Base-by-base conservation (phyloP, 345 rosid genomes). In the Populus tremula region DNA sequence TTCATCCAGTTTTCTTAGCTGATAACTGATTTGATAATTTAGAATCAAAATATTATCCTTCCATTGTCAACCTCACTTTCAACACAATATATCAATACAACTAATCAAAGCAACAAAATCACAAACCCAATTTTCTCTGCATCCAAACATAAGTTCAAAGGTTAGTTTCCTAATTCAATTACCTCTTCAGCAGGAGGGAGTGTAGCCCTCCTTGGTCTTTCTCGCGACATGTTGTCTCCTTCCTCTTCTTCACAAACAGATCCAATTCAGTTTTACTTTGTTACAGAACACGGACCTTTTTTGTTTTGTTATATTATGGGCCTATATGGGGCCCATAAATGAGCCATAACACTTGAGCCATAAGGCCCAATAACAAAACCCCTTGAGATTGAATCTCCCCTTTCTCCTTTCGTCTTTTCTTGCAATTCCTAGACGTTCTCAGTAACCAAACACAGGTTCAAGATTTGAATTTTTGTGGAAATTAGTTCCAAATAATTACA, bases 151-250 rank as follows among this genome's bases (percentile, higher is more conserved):
- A 21, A 41, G 67, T 6, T 16, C 1, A 63, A 6, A 45, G 33
- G 41, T 5, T 65, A 33, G 13, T 6, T 6, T 9, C 8, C 45
- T 16, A 2, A 67, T 17, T 39, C 38, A 39, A 10, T 9, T 71
- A 93, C 99, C 97, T 91, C 94, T 79, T 88, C 92, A 79, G 82
- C 98, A 67, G 96, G 97, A 85, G 97, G 98, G 16, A 93, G 86
- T 27, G 74, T 71, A 65, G 82, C 81, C 71, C 87, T 87, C 73
- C 80, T 88, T 56, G 77, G 72, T 78, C 89, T 88, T 71, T 87
- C 87, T 76, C 87, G 84, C 75, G 88, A 86, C 91, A 88, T 88
- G 78, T 29, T 23, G 65, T 69, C 35, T 67, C 50, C 23, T 5
- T 38, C 70, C 56, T 70, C 69, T 70, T 59, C 75, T 72, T 53